Conservation (phyloP, 805 yeast species). For the Ogataea trehaloabstinens region DNA sequence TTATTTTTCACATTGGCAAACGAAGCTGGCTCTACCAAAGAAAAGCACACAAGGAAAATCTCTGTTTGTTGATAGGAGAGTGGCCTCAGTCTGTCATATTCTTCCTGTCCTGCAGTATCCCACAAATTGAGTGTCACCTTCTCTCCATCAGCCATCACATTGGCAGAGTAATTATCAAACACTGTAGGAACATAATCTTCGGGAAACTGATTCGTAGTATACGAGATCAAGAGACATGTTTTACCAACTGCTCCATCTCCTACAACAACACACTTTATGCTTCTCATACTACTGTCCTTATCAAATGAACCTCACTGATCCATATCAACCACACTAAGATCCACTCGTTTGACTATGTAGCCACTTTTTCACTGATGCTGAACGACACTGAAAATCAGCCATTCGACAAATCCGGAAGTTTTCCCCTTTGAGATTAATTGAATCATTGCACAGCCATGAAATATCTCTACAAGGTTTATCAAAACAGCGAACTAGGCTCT, state of each 20-base stretch:
- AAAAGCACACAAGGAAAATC: constrained; percentile 81
- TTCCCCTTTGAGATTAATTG: too few species aligned
- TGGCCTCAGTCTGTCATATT: constrained; percentile 86
- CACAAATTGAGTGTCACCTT: constrained; percentile 83
- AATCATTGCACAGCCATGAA: too few species aligned
- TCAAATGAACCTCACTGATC: not conserved
- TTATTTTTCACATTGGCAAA: constrained; percentile 78
- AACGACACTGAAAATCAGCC: too few species aligned
- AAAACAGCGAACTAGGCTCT: too few species aligned
- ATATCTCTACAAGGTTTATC: too few species aligned
- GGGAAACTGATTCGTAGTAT: constrained; percentile 90
- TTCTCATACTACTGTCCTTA: too few species aligned
- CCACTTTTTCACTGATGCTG: too few species aligned
- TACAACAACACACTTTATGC: constrained; percentile 85
- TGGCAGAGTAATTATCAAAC: constrained; percentile 87
- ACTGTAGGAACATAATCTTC: constrained; percentile 94
- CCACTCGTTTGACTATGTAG: too few species aligned
- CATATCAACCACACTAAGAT: too few species aligned
- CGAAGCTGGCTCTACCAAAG: constrained; percentile 76
- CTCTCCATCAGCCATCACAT: constrained; percentile 77
- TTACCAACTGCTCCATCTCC: constrained; percentile 98
- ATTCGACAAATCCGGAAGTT: too few species aligned
- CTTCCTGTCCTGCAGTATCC: constrained; percentile 97
- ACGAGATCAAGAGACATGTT: constrained; percentile 82
- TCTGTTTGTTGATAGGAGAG: constrained; percentile 91